A percentile compares a stretch with the other conserved stretches of the same genome.
Evolutionary conservation across 2,329 filamentous ascomycete species (phyloP).

Genomic region (Exophiala calicioides): DNA sequence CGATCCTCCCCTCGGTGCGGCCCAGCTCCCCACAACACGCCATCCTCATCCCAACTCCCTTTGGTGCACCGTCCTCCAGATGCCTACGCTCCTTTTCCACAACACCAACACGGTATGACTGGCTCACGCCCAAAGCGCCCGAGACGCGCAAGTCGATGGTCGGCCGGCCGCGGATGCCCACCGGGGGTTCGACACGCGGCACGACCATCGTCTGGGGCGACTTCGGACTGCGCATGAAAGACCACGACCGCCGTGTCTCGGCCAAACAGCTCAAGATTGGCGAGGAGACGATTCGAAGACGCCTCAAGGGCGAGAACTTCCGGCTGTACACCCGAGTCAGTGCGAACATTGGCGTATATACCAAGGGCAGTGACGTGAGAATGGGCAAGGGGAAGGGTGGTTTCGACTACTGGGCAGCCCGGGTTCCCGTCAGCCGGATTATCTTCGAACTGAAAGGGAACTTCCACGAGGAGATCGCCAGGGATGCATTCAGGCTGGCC

Average conservation of each 20-base stretch:
- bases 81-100: slow-evolving; percentile 64
- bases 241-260: slow-evolving; percentile 88
- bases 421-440: slow-evolving; percentile 86
- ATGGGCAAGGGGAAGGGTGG: slow-evolving; percentile 99
- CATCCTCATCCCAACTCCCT: slow-evolving; percentile 35
- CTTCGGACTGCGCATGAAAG: slow-evolving; percentile 88
- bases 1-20: neutral
- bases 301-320: slow-evolving; percentile 88
- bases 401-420: slow-evolving; percentile 93
- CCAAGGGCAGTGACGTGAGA: slow-evolving; percentile 92
- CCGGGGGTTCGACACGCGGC: slow-evolving; percentile 85
- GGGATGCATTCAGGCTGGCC: slow-evolving; percentile 89
- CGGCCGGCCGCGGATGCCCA: slow-evolving; percentile 82
- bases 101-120: slow-evolving; percentile 63
- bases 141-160: slow-evolving; percentile 87
- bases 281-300: slow-evolving; percentile 87
- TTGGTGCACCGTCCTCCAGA: slow-evolving; percentile 52
- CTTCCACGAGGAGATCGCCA: slow-evolving; percentile 89
- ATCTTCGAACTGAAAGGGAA: slow-evolving; percentile 90
- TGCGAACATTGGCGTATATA: slow-evolving; percentile 93
- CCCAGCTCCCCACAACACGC: slow-evolving; percentile 27
- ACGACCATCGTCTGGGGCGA: slow-evolving; percentile 97
- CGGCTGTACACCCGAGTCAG: slow-evolving; percentile 86
- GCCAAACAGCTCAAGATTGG: slow-evolving; percentile 84
- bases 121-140: slow-evolving; percentile 78